Evolutionary conservation across 1,284 basidiomycete genomes (phyloP).

Genomic region (Sporisorium exsertum): DNA sequence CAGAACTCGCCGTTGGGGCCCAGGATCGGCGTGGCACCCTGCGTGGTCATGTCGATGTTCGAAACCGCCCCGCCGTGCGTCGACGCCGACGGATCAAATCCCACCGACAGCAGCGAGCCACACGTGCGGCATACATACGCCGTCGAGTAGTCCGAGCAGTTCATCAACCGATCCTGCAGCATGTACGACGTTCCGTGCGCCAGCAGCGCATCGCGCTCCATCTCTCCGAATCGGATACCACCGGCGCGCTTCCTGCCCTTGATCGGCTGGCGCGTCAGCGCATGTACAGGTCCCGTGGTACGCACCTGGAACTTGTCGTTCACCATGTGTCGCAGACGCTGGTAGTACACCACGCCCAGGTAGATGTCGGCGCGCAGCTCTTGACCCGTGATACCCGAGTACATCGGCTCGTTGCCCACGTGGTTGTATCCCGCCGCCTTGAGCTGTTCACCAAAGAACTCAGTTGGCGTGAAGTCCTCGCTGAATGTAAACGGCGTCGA

Average conservation of each 20-base stretch:
- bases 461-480: slow-evolving; percentile 93
- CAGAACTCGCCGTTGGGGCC: slow-evolving; percentile 67
- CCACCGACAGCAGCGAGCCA: slow-evolving; percentile 92
- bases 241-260: slow-evolving; percentile 99
- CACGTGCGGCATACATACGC: slow-evolving; percentile 97
- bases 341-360: slow-evolving; percentile 97
- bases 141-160: slow-evolving; percentile 99
- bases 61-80: slow-evolving; percentile 29
- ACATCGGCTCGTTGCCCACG: slow-evolving; percentile 99
- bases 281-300: slow-evolving; percentile 96
- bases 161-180: slow-evolving; percentile 98
- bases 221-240: slow-evolving; percentile 99
- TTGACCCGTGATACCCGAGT: slow-evolving; percentile 97
- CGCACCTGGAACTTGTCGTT: slow-evolving; percentile 99
- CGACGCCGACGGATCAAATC: slow-evolving; percentile 52
- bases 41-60: slow-evolving; percentile 39
- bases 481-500: slow-evolving; percentile 85
- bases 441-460: slow-evolving; percentile 97
- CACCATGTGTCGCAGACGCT: slow-evolving; percentile 98
- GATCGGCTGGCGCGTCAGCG: slow-evolving; percentile 94
- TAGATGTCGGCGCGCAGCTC: slow-evolving; percentile 99
- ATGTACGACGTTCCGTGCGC: slow-evolving; percentile 98
- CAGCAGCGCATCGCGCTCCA: slow-evolving; percentile 98
- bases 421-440: slow-evolving; percentile 96
- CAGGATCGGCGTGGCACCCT: slow-evolving; percentile 39